Evolutionary conservation across 148 eudicot species (phyloP), one percentile per base, ranked within the genome.

Genomic region (Vaccinium vitisidaea): DNA sequence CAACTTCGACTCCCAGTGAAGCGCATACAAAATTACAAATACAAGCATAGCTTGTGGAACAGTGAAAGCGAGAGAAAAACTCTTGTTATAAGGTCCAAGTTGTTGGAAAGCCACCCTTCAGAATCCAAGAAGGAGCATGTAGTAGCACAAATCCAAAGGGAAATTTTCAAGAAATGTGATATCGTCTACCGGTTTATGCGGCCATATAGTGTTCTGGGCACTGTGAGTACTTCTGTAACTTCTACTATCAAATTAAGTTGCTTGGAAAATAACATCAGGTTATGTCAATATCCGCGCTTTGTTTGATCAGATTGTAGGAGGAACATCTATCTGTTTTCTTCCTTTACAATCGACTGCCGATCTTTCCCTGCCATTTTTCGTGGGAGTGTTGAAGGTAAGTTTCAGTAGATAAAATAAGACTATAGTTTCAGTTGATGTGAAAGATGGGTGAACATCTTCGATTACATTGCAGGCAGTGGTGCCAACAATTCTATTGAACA

Each of bases 171-270:
- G 85, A 84, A 73, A 78, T 27, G 87, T 2, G 74, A 81, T 19
- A 85, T 83, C n/a, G 79, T 91, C 36, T 91, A 83, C 74, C 90
- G 87, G 14, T 91, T 91, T 77, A 53, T 83, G 76, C 93, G 90
- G 19, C 93, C 91, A 74, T 91, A 89, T 83, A 85, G 88, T 77
- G 58, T 87, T 7, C 21, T 85, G 83, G 90, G 88, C 84, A 91
- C 90, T 8, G 92, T 91, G 69, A 83, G 91, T 87, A 39, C 49
- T 39, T 74, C 52, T 23, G 7, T 58, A 5, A 0, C 0, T 39
- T 3, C 50, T 83, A 5, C 7, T n/a, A 79, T 53, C 55, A 6
- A 2, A 18, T 55, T 56, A 6, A 3, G 14, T 70, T 7, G 61
- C 61, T 56, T 0, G 6, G 39, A 27, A 16, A 65, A 5, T 30